Percentiles rank a stretch among this genome's conserved stretches.
phyloP scores from a whole-genome alignment of 148 eudicot genomes.

The Rhododendron henanense region DNA sequence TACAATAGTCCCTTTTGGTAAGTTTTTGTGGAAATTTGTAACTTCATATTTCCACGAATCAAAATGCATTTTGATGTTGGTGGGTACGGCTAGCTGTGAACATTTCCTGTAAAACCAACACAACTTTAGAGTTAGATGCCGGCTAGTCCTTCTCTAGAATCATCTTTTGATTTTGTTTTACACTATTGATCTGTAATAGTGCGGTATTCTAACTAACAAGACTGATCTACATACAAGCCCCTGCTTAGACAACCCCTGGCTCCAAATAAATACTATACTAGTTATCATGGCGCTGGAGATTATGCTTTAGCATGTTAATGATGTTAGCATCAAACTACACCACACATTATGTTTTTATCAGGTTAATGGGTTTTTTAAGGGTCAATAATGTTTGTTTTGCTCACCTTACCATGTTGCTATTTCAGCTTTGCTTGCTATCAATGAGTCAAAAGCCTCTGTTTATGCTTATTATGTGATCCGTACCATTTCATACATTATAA shows the following conservation, averaged over 20 bases:
- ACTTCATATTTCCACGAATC: neutral
- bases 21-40: slow-evolving; percentile 16
- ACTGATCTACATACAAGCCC: neutral
- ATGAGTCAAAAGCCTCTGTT: slow-evolving; percentile 59
- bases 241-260: neutral
- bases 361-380: neutral
- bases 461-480: slow-evolving; percentile 76
- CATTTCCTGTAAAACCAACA: neutral
- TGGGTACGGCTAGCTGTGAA: neutral
- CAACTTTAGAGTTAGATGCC: neutral
- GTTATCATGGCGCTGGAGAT: neutral
- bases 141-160: neutral
- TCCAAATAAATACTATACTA: neutral
- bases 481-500: slow-evolving; percentile 65
- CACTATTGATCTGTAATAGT: neutral
- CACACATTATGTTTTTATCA: neutral
- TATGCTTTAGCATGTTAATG: neutral
- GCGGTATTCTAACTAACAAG: neutral
- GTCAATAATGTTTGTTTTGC: neutral
- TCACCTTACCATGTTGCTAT: slow-evolving; percentile 1
- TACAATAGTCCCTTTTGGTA: slow-evolving; percentile 71
- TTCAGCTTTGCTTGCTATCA: slow-evolving; percentile 70
- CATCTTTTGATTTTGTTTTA: neutral
- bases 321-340: neutral
- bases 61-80: slow-evolving; percentile 6